A percentile compares a stretch with the other conserved stretches of the same genome.
phyloP scores from a whole-genome alignment of 2,329 filamentous ascomycete genomes.

The Diaporthe caulivora region DNA sequence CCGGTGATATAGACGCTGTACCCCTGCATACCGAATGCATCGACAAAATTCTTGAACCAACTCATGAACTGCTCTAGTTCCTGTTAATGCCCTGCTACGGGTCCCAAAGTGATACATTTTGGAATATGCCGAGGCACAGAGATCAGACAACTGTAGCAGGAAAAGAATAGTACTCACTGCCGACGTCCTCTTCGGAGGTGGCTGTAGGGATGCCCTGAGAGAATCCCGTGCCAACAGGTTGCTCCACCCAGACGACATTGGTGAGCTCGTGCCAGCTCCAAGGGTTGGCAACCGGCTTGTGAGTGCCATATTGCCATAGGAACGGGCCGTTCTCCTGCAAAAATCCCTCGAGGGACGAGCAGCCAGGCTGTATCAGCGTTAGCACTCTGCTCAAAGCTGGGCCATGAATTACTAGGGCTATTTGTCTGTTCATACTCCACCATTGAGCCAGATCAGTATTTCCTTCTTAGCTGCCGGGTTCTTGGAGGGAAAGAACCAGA shows the following conservation, averaged over 20 bases:
- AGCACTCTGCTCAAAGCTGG: neutral
- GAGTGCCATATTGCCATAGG: slow-evolving; percentile 77
- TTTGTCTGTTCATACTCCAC: slow-evolving; percentile 54
- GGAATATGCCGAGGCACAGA: too few relatives aligned
- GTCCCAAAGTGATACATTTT: too few relatives aligned
- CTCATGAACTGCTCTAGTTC: slow-evolving; percentile 82
- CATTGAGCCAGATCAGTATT: slow-evolving; percentile 73
- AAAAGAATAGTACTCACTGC: slow-evolving; percentile 47
- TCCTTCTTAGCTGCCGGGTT: slow-evolving; percentile 65
- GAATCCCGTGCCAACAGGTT: slow-evolving; percentile 77
- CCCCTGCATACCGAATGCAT: slow-evolving; percentile 76
- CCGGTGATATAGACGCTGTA: slow-evolving; percentile 81
- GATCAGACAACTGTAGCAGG: too few relatives aligned
- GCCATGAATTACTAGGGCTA: neutral
- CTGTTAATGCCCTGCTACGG: too few relatives aligned
- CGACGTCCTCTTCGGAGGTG: slow-evolving; percentile 75
- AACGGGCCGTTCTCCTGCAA: slow-evolving; percentile 84
- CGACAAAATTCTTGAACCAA: slow-evolving; percentile 83
- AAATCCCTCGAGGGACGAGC: slow-evolving; percentile 74
- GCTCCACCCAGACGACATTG: slow-evolving; percentile 82
- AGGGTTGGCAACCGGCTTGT: slow-evolving; percentile 72
- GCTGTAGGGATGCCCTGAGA: slow-evolving; percentile 74
- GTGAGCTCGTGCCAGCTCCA: slow-evolving; percentile 83
- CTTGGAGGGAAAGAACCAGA: slow-evolving; percentile 75
- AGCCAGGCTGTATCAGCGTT: slow-evolving; percentile 59